Evolutionary conservation across 305 asterid species (phyloP).

Genomic region (Fraxinus sp.): DNA sequence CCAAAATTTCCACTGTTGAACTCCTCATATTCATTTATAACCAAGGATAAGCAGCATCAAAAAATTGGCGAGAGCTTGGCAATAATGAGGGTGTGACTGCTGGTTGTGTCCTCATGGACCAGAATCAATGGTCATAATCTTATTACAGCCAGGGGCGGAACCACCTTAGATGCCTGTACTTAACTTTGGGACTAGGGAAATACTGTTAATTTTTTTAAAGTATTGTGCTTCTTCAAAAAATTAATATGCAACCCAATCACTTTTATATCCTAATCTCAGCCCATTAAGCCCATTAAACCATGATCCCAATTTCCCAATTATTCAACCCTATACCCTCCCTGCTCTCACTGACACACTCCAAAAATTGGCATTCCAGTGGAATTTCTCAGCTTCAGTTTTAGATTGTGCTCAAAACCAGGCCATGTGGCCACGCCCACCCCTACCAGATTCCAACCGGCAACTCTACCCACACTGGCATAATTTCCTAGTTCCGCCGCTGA

Average conservation of each 20-base stretch:
- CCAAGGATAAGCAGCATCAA: not conserved
- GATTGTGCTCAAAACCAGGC: not conserved
- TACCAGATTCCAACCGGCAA: not conserved
- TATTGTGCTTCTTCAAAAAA: not conserved
- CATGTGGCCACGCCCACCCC: not conserved
- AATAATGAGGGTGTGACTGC: not conserved
- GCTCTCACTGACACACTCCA: not conserved
- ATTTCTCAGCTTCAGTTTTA: not conserved
- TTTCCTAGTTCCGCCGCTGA: not conserved
- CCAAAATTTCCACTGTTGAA: not conserved
- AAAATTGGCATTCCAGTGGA: not conserved
- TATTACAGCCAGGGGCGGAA: not conserved
- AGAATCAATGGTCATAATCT: not conserved
- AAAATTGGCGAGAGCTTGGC: not conserved
- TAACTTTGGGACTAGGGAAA: not conserved
- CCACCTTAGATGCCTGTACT: not conserved
- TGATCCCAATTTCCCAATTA: not conserved
- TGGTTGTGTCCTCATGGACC: not conserved
- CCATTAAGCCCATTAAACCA: not conserved
- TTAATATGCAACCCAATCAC: not conserved
- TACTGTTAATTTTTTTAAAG: not conserved
- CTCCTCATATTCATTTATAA: not conserved
- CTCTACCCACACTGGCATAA: not conserved
- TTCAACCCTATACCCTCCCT: not conserved
- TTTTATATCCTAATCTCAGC: not conserved